Evolutionary conservation across 2,329 filamentous ascomycete species (phyloP), one percentile per base, ranked within the genome.

Genomic region (Grosmannia clavigera): DNA sequence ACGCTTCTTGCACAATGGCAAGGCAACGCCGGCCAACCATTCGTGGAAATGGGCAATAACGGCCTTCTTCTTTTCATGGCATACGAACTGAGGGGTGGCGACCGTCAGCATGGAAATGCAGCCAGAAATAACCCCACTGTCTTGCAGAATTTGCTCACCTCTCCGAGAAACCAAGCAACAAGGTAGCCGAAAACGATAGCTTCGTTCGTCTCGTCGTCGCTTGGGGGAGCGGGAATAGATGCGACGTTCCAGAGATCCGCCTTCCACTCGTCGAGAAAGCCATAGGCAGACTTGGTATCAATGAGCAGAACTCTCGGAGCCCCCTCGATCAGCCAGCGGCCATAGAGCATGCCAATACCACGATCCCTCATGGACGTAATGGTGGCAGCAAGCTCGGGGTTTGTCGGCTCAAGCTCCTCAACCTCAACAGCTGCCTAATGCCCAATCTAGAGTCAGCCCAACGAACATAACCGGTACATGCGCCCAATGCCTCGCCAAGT

Each of bases 1-100:
- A 63, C 94, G 85, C 81, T 89, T 96, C 78, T 95, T 95, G 76
- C 86, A 87, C 65, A 97, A 81, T 31, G 94, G 94, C 40, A 97
- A 80, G 57, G 90, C 92, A 57, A 97, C 94, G 74, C 92, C 94
- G 12, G 94, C 87, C 60, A 99, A 82, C 94, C 94, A 99, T 75
- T 99, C 94, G 78, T 99, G 94, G 78, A 97, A 97, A 74, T 99
- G 94, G 60, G 92, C 94, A 73, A 97, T 94, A 65, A 99, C 90
- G 3, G 94, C 94, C 69, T 84, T 88, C 66, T 85, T 86, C 74
- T 89, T 94, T 75, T 97, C 92, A 72, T 96, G 92, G 69, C 86
- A 90, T 64, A 96, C 90, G 72, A 92, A 97, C 92, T 96, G 67
- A 22, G n/a, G 10, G 35, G 53, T 55, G n/a, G 5, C 25, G n/a